Conservation (phyloP, 1,284 basidiomycete species). For the Irpex lacteus region DNA sequence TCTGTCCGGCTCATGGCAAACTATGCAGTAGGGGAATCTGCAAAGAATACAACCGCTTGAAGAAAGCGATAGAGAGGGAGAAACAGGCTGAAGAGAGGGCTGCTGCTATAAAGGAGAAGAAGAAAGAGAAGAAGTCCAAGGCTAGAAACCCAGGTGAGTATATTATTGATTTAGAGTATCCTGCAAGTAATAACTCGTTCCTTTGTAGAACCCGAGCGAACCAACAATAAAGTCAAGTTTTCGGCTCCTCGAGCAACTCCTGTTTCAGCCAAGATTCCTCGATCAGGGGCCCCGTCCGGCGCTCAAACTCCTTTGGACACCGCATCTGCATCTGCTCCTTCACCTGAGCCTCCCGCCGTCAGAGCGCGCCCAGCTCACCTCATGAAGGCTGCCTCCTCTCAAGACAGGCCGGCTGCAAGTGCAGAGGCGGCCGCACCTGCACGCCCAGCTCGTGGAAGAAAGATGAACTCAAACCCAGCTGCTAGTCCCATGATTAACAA, state of each 20-base stretch:
- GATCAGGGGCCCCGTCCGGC: background rate
- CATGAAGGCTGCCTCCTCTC: background rate
- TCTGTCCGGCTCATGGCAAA: slow-evolving; percentile 22
- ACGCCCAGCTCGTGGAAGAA: slow-evolving; percentile 9
- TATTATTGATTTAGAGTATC: background rate
- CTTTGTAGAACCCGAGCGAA: background rate
- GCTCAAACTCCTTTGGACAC: background rate
- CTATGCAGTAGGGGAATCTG: slow-evolving; percentile 27
- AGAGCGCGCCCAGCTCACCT: slow-evolving; percentile 4
- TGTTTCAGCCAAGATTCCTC: background rate
- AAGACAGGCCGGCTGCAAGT: background rate
- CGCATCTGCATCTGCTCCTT: background rate
- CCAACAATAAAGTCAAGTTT: background rate
- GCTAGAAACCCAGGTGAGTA: background rate
- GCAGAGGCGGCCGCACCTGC: background rate
- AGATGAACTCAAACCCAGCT: slow-evolving; percentile 7
- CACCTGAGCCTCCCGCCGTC: background rate
- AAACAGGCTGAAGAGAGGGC: slow-evolving; percentile 9
- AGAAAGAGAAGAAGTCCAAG: slow-evolving; percentile 5
- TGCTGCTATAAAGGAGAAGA: background rate
- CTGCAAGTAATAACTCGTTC: background rate
- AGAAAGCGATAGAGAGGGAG: slow-evolving; percentile 11
- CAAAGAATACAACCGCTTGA: slow-evolving; percentile 15
- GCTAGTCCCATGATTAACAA: background rate
- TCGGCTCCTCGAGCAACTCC: background rate